These are phyloP conservation scores for Kwoniella dendrophila DNA, from an alignment of 768 basidiomycete species.

Conservation along the genomic window DNA sequence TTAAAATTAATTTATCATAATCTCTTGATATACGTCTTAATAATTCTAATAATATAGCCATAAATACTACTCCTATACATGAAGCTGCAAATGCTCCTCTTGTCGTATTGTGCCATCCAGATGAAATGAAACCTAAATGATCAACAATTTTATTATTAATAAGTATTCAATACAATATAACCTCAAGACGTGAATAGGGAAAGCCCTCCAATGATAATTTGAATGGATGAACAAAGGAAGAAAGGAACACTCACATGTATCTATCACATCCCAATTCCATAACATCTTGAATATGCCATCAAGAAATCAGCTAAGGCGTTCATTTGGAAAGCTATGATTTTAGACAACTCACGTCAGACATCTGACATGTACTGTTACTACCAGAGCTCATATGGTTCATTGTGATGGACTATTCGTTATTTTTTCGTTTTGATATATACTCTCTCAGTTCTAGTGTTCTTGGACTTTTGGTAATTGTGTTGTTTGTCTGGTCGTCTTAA, in stretches of 20 bases:
- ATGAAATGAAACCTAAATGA: constrained; percentile 47
- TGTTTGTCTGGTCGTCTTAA: too few species aligned
- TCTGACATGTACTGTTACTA: constrained; percentile 13
- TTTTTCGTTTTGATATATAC: neutral
- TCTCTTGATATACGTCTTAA: constrained; percentile 45
- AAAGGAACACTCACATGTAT: constrained; percentile 22
- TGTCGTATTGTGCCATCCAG: constrained; percentile 48
- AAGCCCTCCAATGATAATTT: neutral
- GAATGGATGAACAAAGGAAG: neutral
- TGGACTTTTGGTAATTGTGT: too few species aligned
- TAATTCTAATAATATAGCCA: constrained; percentile 51
- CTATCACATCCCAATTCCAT: constrained; percentile 51
- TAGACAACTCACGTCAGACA: constrained; percentile 16
- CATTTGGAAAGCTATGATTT: neutral
- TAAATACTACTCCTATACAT: constrained; percentile 50
- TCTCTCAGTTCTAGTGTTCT: neutral
- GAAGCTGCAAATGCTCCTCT: constrained; percentile 49
- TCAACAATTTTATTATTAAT: too few species aligned
- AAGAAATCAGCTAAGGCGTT: neutral
- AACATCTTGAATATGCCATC: constrained; percentile 28
- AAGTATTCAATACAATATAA: too few species aligned
- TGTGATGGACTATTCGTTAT: neutral
- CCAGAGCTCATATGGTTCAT: constrained; percentile 10
- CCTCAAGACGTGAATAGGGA: too few species aligned
- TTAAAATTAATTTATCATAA: constrained; percentile 44